A percentile compares a stretch with the other conserved stretches of the same genome.
Evolutionary conservation across 495 filamentous ascomycete genomes (phyloP).

Genomic region (Podospora fimiseda): DNA sequence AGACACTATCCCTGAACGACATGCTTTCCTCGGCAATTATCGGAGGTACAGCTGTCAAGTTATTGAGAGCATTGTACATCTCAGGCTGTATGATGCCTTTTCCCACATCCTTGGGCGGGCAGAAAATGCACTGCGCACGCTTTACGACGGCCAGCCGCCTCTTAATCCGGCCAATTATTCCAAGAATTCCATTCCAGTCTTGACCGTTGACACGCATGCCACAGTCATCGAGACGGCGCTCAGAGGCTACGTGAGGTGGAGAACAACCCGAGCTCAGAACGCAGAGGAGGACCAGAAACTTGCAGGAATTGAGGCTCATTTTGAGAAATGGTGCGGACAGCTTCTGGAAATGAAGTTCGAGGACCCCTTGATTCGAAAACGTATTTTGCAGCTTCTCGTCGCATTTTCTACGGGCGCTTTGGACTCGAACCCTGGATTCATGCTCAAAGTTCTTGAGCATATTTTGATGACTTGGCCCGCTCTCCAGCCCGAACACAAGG

Average conservation of each 20-base stretch:
- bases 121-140: constrained; percentile 61
- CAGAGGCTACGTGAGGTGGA: constrained; percentile 84
- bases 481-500: constrained; percentile 57
- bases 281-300: constrained; percentile 58
- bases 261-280: constrained; percentile 45
- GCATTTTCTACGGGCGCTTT: constrained; percentile 78
- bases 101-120: constrained; percentile 75
- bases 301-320: constrained; percentile 53
- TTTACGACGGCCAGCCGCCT: constrained; percentile 64
- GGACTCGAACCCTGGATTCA: constrained; percentile 70
- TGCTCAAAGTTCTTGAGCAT: constrained; percentile 81
- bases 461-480: constrained; percentile 74
- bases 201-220: constrained; percentile 82
- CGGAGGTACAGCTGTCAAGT: constrained; percentile 79
- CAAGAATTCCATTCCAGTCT: constrained; percentile 68
- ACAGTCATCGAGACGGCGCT: constrained; percentile 86
- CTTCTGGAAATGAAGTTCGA: constrained; percentile 72
- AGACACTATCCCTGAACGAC: constrained; percentile 87
- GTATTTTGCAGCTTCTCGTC: constrained; percentile 76
- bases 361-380: constrained; percentile 82
- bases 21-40: constrained; percentile 97
- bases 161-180: constrained; percentile 68
- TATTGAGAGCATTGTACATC: constrained; percentile 74
- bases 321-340: constrained; percentile 76
- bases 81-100: constrained; percentile 76